These are phyloP conservation scores for Microcyclospora tardicrescens DNA, from an alignment of 2,329 filamentous ascomycete species.

Conservation along the genomic window DNA sequence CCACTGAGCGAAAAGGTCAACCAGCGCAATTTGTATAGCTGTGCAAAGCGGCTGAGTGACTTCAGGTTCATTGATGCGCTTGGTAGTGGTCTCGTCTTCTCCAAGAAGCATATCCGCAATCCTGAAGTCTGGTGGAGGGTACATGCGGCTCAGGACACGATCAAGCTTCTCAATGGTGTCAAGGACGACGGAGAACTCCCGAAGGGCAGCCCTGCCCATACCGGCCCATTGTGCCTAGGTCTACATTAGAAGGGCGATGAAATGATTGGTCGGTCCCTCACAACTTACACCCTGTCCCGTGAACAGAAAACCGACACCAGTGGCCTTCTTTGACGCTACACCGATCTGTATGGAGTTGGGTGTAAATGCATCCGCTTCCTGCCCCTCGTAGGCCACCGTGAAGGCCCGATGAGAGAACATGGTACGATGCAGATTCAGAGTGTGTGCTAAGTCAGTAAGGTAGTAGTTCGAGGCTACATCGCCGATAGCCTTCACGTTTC, in stretches of 20 bases:
- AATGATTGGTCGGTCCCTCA: too few species aligned
- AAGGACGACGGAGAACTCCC: background rate
- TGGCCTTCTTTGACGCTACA: too few species aligned
- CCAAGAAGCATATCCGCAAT: slow-evolving; percentile 6
- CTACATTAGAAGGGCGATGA: too few species aligned
- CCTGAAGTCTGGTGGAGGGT: too few species aligned
- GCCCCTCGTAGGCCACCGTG: background rate
- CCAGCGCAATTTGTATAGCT: slow-evolving; percentile 40
- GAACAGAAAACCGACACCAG: background rate
- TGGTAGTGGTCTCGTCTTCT: slow-evolving; percentile 4
- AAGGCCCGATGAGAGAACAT: background rate
- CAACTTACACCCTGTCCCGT: slow-evolving; percentile 2
- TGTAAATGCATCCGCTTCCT: too few species aligned
- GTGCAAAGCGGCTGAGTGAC: slow-evolving; percentile 43
- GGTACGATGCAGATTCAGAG: background rate
- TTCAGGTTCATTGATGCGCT: slow-evolving; percentile 11
- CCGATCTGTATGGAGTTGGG: too few species aligned
- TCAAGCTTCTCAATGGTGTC: background rate
- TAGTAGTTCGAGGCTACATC: background rate
- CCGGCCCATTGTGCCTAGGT: background rate
- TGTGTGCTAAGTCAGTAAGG: background rate
- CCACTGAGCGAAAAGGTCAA: slow-evolving; percentile 25
- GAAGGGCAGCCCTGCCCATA: background rate
- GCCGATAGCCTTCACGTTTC: background rate
- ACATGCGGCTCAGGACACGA: background rate